Evolutionary conservation across 2,329 filamentous ascomycete genomes (phyloP), one percentile per base, ranked within the genome.

Genomic region (Cryphonectria radicalis): DNA sequence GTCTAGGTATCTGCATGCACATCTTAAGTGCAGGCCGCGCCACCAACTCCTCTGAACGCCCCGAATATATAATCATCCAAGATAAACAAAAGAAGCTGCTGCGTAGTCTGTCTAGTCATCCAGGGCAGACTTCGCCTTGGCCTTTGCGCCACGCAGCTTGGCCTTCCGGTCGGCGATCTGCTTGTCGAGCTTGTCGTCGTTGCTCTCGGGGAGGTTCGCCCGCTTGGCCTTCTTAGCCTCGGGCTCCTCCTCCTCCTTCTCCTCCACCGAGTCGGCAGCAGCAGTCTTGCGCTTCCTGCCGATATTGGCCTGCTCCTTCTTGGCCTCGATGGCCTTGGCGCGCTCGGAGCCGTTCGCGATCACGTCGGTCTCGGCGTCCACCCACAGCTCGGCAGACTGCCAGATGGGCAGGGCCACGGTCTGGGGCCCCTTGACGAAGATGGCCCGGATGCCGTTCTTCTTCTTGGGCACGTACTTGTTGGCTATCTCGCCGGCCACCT

Each of bases 321-420:
- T 80, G 28, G 78, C 79, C 57, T 80, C 77, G 43, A 84, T 77
- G 13, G 83, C 82, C 80, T 85, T 85, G 35, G 82, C 79, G 76
- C 84, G 78, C 76, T 85, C 86, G 71, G 86, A 83, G 50, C 80
- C 82, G 53, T 86, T 84, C 74, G 86, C 83, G 50, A 96, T 84
- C 8, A 97, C 89, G 78, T 92, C 89, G 73, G 93, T 91, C 73
- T 90, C 87, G 72, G 91, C 89, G 75, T 96, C 93, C 22, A 91
- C 82, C 94, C 96, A 99, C 74, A 99, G 86, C 86, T 98, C 94
- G 76, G 94, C 92, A 5, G 95, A 93, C 79, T 97, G 84, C 93
- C 94, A 99, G 79, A 99, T 91, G n/a, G 96, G 96, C 78, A 99
- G 86, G 11, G 95, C 92, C 73, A 91, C 92, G 5, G 95, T 97